These are phyloP conservation scores for Thelonectria blattea DNA, from an alignment of 2,329 filamentous ascomycete species.

Conservation along the genomic window DNA sequence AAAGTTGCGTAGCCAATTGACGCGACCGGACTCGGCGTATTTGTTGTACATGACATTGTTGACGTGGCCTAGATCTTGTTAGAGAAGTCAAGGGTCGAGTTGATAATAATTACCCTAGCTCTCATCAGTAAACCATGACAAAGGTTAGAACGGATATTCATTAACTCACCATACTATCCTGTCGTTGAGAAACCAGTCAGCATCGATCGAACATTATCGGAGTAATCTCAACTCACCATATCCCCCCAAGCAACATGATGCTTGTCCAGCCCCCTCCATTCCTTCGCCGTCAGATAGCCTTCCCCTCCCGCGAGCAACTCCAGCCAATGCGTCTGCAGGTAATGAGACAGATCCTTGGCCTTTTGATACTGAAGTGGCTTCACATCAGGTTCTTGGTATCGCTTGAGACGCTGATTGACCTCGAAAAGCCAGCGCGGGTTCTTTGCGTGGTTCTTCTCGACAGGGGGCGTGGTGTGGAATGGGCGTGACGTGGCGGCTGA, in stretches of 20 bases:
- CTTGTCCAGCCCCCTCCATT: constrained; percentile 65
- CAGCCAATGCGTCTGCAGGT: constrained; percentile 64
- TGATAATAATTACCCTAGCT: constrained; percentile 15
- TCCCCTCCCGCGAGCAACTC: constrained; percentile 75
- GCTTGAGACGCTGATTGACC: constrained; percentile 11
- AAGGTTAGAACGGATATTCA: neutral
- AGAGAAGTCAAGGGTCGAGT: neutral
- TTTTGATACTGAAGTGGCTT: constrained; percentile 7
- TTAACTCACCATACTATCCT: constrained; percentile 61
- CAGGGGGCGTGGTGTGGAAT: constrained; percentile 11
- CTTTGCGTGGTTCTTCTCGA: constrained; percentile 15
- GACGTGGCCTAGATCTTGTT: constrained; percentile 61
- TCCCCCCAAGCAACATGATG: constrained; percentile 84
- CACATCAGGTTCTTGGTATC: constrained; percentile 3
- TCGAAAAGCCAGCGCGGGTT: constrained; percentile 21
- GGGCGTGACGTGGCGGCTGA: neutral
- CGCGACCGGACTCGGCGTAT: constrained; percentile 81
- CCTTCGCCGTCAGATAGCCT: constrained; percentile 70
- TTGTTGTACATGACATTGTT: constrained; percentile 87
- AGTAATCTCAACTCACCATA: constrained; percentile 62
- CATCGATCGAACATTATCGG: too few relatives aligned
- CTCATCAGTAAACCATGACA: neutral
- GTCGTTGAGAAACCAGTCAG: neutral
- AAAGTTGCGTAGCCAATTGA: constrained; percentile 79
- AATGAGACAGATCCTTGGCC: constrained; percentile 20